Evolutionary conservation across 306 rosid species (phyloP), one percentile per base, ranked within the genome.

Genomic region (Spatholobus suberectus): DNA sequence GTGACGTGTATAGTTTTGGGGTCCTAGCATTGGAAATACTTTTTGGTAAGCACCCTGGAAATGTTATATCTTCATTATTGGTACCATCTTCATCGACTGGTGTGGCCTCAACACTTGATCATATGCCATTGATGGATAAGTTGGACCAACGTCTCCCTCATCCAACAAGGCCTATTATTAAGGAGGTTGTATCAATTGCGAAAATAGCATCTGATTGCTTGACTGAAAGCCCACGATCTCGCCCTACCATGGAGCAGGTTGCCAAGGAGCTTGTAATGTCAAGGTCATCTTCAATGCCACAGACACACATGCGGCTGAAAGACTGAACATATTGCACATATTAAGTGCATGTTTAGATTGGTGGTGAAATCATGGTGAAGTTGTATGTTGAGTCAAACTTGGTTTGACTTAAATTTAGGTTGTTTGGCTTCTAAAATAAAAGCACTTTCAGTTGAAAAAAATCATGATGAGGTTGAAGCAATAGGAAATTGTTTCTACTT

Each of bases 1-100:
- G 54, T 61, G 81, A 77, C 7, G 72, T 77, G 4, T 77, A 77
- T 29, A 77, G 81, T 38, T 77, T 62, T 29, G 73, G 81, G n/a
- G 12, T 77, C 8, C 21, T 77, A 27, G 49, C 81, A 5, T 11
- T 43, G 34, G 83, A 80, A 80, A 80, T 80, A 58, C 8, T 57
- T 23, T 54, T 54, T 1, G 78, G 71, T 11, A 55, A 70, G 37
- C 83, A 80, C 18, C 83, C 78, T 17, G 55, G 62, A n/a, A 62
- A 70, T 70, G 14, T 58, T 29, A 43, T 59, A 29, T 11, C 44
- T 1, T 75, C 18, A 1, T 4, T 23, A 23, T 32, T 72, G 26
- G 4, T 34, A 24, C 4, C 41, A 57, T 34, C 55, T 15, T 68
- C 70, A 6, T 13, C n/a, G 1, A 10, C 2, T 2, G 4, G 0